Conservation (phyloP, 2,329 filamentous ascomycete genomes). For the Colletotrichum tamarilloi region DNA sequence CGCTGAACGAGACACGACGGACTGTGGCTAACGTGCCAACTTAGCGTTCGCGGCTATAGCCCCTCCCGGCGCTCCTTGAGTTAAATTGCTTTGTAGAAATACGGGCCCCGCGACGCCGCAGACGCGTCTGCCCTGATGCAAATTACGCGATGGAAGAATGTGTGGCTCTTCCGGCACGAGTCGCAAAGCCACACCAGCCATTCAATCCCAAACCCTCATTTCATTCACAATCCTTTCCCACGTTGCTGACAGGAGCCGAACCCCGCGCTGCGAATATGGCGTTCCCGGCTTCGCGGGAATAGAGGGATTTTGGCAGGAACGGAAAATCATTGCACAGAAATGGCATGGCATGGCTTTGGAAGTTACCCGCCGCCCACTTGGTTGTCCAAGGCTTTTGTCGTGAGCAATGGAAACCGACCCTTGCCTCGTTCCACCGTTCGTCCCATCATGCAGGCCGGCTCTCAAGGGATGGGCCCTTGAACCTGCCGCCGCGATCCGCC, state of each 20-base stretch:
- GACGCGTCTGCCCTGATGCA: slow-evolving; percentile 26
- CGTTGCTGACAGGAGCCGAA: slow-evolving; percentile 17
- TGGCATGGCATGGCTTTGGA: neutral
- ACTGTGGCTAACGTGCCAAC: neutral
- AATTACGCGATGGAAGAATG: slow-evolving; percentile 24
- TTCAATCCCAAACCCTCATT: slow-evolving; percentile 34
- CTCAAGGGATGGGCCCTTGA: neutral
- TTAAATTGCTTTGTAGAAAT: slow-evolving; percentile 25
- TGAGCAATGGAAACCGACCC: neutral
- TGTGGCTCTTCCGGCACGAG: slow-evolving; percentile 31
- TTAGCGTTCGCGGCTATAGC: slow-evolving; percentile 13
- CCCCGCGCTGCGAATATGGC: slow-evolving; percentile 11
- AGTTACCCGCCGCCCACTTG: neutral
- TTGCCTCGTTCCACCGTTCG: neutral
- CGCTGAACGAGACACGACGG: slow-evolving; percentile 14
- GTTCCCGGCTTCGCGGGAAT: slow-evolving; percentile 15
- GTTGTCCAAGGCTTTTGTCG: neutral
- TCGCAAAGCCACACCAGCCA: slow-evolving; percentile 29
- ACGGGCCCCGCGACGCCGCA: slow-evolving; percentile 21
- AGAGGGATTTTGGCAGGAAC: neutral
- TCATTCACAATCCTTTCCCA: slow-evolving; percentile 23
- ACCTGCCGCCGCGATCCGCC: neutral
- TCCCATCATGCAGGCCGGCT: neutral
- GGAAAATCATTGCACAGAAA: neutral
- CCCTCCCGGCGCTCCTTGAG: slow-evolving; percentile 24